These are phyloP conservation scores for Chiua virens DNA, from an alignment of 768 basidiomycete species.

Conservation along the genomic window DNA sequence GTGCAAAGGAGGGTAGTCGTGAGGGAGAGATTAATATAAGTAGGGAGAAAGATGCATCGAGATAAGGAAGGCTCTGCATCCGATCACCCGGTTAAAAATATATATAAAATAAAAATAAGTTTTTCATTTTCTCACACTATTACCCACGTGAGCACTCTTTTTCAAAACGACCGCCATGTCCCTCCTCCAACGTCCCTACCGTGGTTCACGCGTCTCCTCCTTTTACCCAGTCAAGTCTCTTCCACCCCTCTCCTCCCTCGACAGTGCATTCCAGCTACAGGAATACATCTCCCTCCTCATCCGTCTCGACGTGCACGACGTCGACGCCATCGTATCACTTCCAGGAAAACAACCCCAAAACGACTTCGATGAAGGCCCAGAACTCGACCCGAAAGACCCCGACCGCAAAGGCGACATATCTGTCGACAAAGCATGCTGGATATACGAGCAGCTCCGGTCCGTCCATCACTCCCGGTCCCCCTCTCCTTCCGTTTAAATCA, in stretches of 20 bases:
- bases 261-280: conserved; percentile 93
- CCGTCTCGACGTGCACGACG: conserved; percentile 83
- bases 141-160: no score
- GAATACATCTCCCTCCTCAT: conserved; percentile 92
- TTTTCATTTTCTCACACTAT: conserved; percentile 4
- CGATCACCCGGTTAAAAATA: background rate
- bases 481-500: background rate
- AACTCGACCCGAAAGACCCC: conserved; percentile 30
- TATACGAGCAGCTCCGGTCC: conserved; percentile 66
- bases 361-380: conserved; percentile 24
- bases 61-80: background rate
- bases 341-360: conserved; percentile 50
- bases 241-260: conserved; percentile 68
- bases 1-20: background rate
- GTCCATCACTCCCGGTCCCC: conserved; percentile 6
- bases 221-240: conserved; percentile 77
- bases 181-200: conserved; percentile 64
- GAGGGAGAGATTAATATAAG: conserved; percentile 13
- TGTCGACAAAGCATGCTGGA: conserved; percentile 85
- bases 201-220: conserved; percentile 74
- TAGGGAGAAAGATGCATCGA: background rate
- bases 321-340: conserved; percentile 74
- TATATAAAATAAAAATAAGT: background rate
- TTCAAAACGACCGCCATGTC: conserved; percentile 26
- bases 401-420: conserved; percentile 45